Evolutionary conservation across 1,139 yeast species (phyloP), one percentile per base, ranked within the genome.

Genomic region (Candida pseudoviswanathii): DNA sequence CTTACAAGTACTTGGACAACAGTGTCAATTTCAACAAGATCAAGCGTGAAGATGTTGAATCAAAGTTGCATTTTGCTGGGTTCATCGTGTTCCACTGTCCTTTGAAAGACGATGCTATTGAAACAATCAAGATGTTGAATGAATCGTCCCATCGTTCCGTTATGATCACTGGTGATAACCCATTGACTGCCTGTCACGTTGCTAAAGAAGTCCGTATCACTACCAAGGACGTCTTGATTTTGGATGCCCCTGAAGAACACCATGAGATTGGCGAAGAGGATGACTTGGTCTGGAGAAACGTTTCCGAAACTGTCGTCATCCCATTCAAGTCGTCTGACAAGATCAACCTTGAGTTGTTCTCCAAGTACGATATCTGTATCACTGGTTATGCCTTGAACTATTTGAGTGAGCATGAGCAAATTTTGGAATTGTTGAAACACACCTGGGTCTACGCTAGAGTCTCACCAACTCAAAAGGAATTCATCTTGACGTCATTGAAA

Each of bases 161-260:
- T 45, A 94, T 94, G 99, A 95, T 95, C 62, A 94, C 99, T 51
- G 99, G 99, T 76, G 99, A 94, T 70, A 95, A 94, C 68, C 98
- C 99, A 34, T 81, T 94, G 65, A 94, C 99, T 56, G 99, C 99
- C 36, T 95, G 96, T 56, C 98, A 94, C 66, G 99, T 94, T 60
- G 99, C 99, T 36, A 84, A 85, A 60, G 96, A 90, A 69, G 99
- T 95, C 54, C 86, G 78, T 31, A 94, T 94, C 64, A 88, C 92
- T 51, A 88, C 89, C 48, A 75, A 74, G 54, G 92, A 88, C 49
- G 90, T 89, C 31, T 78, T 94, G 60, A 91, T 95, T 60, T 78
- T 94, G 62, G 99, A 95, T 71, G 84, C 85, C 38, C 92, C 95
- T 33, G 96, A 87, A 64, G 86, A 81, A 27, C 80, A 80, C 58